Percentiles rank a stretch among this genome's conserved stretches.
Conservation (phyloP, 2,329 filamentous ascomycete genomes). For the Xylariales sp. region DNA sequence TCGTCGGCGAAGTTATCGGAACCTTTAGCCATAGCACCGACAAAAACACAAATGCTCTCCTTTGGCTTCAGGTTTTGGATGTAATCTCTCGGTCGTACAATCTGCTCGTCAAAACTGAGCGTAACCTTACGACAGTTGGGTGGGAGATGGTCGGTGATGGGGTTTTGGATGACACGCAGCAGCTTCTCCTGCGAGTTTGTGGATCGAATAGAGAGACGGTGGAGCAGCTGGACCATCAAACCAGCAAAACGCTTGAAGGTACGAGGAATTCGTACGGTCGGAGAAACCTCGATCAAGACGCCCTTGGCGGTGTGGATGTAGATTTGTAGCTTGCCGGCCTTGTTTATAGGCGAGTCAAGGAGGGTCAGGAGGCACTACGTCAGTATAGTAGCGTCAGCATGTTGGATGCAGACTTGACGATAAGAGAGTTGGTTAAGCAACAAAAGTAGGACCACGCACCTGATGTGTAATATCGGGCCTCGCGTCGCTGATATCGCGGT, state of each 20-base stretch:
- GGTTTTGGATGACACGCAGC: constrained; percentile 96
- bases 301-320: constrained; percentile 99
- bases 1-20: constrained; percentile 94
- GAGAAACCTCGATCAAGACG: constrained; percentile 96
- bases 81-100: constrained; percentile 90
- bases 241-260: constrained; percentile 99
- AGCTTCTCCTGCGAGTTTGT: constrained; percentile 98
- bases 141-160: constrained; percentile 95
- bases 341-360: constrained; percentile 98
- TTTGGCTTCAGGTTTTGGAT: constrained; percentile 80
- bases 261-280: constrained; percentile 95
- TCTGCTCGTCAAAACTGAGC: constrained; percentile 89
- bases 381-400: constrained; percentile 55
- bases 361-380: constrained; percentile 92
- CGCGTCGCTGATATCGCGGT: constrained; percentile 96
- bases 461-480: constrained; percentile 98
- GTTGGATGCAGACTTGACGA: constrained; percentile 55
- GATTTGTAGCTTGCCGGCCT: constrained; percentile 96
- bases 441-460: constrained; percentile 66
- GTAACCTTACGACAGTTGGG: constrained; percentile 98
- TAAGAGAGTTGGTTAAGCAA: constrained; percentile 38
- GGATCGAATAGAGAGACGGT: constrained; percentile 94
- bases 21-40: constrained; percentile 98
- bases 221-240: constrained; percentile 97
- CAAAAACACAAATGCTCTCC: constrained; percentile 97